Base-by-base conservation (phyloP, 2,329 filamentous ascomycete genomes). In the Fonsecaea pedrosoi region DNA sequence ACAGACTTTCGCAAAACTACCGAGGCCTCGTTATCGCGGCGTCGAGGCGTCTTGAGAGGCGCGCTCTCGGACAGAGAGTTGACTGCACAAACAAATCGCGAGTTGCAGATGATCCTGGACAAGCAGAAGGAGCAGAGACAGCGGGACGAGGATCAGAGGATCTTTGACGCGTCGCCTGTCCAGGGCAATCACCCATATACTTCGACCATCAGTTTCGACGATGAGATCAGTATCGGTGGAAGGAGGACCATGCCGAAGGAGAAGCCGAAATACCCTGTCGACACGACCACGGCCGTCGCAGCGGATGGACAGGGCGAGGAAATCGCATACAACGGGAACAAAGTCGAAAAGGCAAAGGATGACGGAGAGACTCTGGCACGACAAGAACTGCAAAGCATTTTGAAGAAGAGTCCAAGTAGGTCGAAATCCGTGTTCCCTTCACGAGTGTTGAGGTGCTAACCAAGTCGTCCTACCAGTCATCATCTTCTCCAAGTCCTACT, bases 401-500 rank as follows among this genome's bases (percentile, higher is more conserved):
- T 98, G 70, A 95, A 94, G 81, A 90, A 94, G 81, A 90, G 92
- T 2, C 93, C 94, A 15, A 89, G 92, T 96, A 86, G 72, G 86
- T 81, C 55, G 25, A 25, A 34, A 53, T 30, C 34, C 32, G 7
- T 12, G 10, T 21, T 30, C 18, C 8, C 25, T 21, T n/a, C 3
- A 0, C 30, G 1, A 10, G 15, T 34, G 18, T 18, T 50, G 18
- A 18, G 5, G 37, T 21, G 42, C 59, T 61, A 35, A 61, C 45
- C 18, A 54, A 9, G n/a, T n/a, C 37, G 69, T 74, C 66, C 73
- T 6, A 40, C 21, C 71, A 95, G 92, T 98, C 67, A 91, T 97
- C 77, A 92, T 99, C 74, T 98, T 98, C 82, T 97, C 93, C 70
- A 98, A 99, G 80, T 87, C 91, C 1, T 97, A 94, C 81, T 99